Percentiles rank a stretch among this genome's conserved stretches.
Evolutionary conservation across 192 early-diverging fungal genomes (phyloP).

Genomic region (Obelidium mucronatum): DNA sequence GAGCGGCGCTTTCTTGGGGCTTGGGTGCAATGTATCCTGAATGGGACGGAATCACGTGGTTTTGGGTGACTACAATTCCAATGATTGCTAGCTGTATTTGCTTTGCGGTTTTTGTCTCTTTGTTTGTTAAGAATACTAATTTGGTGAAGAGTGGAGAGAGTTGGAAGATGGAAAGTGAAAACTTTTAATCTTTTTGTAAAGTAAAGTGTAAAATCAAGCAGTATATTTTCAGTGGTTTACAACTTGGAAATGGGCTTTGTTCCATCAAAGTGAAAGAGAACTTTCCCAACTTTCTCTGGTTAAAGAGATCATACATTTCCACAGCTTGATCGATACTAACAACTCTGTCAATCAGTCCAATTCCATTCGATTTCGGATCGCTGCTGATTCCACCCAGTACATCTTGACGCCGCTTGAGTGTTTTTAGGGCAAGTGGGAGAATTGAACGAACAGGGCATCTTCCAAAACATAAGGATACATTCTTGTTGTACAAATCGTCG

Average conservation of each 20-base stretch:
- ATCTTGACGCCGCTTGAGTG: constrained; percentile 39
- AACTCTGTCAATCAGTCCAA: constrained; percentile 37
- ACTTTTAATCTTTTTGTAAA: no score
- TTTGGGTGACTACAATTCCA: background rate
- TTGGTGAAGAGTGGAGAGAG: no score
- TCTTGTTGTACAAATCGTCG: constrained; percentile 61
- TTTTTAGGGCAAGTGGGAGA: constrained; percentile 44
- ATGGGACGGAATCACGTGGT: background rate
- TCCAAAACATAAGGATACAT: constrained; percentile 59
- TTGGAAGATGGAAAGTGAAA: no score
- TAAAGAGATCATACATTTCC: constrained; percentile 58
- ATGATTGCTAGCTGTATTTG: background rate
- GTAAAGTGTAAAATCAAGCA: no score
- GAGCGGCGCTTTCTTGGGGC: constrained; percentile 61
- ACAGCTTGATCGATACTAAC: constrained; percentile 49
- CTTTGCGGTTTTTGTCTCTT: no score
- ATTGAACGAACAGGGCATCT: constrained; percentile 58
- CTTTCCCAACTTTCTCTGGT: constrained; percentile 44
- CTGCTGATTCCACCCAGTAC: constrained; percentile 48
- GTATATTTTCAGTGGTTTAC: no score
- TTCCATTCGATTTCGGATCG: no score
- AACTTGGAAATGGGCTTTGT: no score
- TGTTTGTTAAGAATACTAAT: background rate
- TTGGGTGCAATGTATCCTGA: constrained; percentile 39
- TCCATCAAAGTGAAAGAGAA: constrained; percentile 46